Percentiles rank a stretch among this genome's conserved stretches.
These are phyloP conservation scores for Malus hybrid DNA, from an alignment of 331 rosid species.

Conservation along the genomic window DNA sequence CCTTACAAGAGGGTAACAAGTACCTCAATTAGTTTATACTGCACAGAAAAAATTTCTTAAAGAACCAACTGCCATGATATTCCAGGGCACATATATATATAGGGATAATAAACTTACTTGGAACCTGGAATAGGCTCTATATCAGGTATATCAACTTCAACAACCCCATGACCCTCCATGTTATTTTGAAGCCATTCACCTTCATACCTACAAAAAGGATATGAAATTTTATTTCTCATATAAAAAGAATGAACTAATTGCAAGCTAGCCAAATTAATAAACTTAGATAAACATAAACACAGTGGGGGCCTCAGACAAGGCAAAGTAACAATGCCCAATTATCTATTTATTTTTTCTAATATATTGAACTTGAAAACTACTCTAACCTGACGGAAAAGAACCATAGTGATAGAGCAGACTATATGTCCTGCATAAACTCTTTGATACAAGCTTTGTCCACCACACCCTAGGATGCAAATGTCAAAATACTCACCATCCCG, in stretches of 20 bases:
- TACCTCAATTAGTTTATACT: slow-evolving; percentile 12
- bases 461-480: not conserved
- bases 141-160: slow-evolving; percentile 90
- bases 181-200: slow-evolving; percentile 94
- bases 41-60: not conserved
- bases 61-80: slow-evolving; percentile 5
- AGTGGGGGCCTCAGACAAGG: not conserved
- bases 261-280: not conserved
- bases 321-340: not conserved
- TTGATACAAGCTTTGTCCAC: not conserved
- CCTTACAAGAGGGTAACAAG: slow-evolving; percentile 37
- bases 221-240: slow-evolving; percentile 4
- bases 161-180: slow-evolving; percentile 88
- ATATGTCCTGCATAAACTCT: not conserved
- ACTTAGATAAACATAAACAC: not conserved
- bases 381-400: not conserved
- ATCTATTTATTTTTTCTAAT: not conserved
- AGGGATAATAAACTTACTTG: slow-evolving; percentile 44
- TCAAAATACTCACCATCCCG: no score
- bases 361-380: not conserved
- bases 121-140: slow-evolving; percentile 91
- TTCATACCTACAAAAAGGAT: slow-evolving; percentile 60
- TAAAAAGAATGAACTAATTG: slow-evolving; percentile 6
- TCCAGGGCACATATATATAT: not conserved
- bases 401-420: not conserved